Evolutionary conservation across 2,329 filamentous ascomycete species (phyloP), one percentile per base, ranked within the genome.

Genomic region (Pestalotiopsis sp.): DNA sequence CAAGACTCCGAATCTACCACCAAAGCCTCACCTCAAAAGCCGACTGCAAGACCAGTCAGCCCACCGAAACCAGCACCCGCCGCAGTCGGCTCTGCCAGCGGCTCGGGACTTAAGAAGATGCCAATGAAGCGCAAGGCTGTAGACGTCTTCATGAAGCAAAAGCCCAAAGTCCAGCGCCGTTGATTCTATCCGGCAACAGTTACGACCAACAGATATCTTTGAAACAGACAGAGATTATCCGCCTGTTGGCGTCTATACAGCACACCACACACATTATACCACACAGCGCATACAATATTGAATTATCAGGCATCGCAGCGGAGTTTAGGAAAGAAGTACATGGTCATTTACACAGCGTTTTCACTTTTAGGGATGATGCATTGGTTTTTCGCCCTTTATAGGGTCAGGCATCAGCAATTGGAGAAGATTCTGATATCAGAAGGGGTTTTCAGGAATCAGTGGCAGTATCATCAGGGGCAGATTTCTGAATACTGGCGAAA

Each of bases 101-200:
- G 38, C 27, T 69, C 70, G 12, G 72, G 66, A 38, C 69, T 67
- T n/a, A 68, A 66, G 39, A 58, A 62, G 66, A 66, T 68, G 41
- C 71, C 62, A 14, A 73, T 79, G 57, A 86, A 86, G 73, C 81
- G 84, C 66, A 85, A 85, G 49, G 61, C 74, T 0, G 82, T 83
- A 4, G 82, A 83, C 70, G 78, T 87, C n/a, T 88, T 88, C 70
- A 86, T 86, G 83, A 80, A 78, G 59, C 83, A 80, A 5, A 85
- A 84, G 76, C 67, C 72, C 1, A 86, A 82, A 74, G 74, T 74
- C 66, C 70, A 61, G 58, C 69, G 69, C 25, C 27, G 59, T 7
- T 67, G 41, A 23, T 36, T 17, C 4, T 9, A 4, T 20, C 31
- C 12, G 14, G 6, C 17, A 4, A 27, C 0, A 12, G 14, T 31